phyloP scores from a whole-genome alignment of 2,329 filamentous ascomycete genomes.

The Aspergillus versicolor region DNA sequence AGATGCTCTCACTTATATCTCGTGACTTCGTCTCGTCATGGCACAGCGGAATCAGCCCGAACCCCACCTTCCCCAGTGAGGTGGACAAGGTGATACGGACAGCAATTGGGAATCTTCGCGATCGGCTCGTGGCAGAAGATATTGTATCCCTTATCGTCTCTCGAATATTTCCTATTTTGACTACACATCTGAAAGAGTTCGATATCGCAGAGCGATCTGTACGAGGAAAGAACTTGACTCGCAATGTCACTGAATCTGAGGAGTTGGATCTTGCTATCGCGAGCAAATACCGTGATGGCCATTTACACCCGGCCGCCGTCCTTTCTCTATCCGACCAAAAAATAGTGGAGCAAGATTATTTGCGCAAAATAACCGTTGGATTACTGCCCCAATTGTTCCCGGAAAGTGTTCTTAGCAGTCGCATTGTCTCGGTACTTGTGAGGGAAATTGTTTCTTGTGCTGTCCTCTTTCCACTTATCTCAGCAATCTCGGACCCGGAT shows the following conservation, averaged over 20 bases:
- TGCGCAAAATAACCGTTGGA: conserved; percentile 70
- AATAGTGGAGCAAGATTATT: conserved; percentile 80
- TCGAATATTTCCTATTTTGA: conserved; percentile 82
- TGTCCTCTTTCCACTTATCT: conserved; percentile 79
- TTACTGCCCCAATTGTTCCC: conserved; percentile 76
- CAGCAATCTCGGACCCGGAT: conserved; percentile 83
- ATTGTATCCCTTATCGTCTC: conserved; percentile 80
- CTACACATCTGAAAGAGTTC: conserved; percentile 84
- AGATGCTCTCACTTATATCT: conserved; percentile 71
- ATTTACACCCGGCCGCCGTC: conserved; percentile 81
- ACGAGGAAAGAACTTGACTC: conserved; percentile 81
- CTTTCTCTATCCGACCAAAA: conserved; percentile 82
- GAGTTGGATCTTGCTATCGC: conserved; percentile 95
- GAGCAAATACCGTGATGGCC: conserved; percentile 86
- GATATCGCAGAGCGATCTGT: conserved; percentile 86
- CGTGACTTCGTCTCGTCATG: conserved; percentile 85
- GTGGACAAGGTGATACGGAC: conserved; percentile 77
- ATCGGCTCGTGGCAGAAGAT: conserved; percentile 73
- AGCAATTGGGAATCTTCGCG: conserved; percentile 69
- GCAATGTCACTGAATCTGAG: conserved; percentile 90
- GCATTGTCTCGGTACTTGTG: conserved; percentile 75
- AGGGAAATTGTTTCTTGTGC: conserved; percentile 91
- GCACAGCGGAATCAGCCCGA: conserved; percentile 83
- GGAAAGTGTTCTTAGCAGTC: conserved; percentile 70
- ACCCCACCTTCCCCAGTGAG: conserved; percentile 77